Evolutionary conservation across 2,329 filamentous ascomycete genomes (phyloP), one percentile per base, ranked within the genome.

Genomic region (Chrysoporthe austroafricana): DNA sequence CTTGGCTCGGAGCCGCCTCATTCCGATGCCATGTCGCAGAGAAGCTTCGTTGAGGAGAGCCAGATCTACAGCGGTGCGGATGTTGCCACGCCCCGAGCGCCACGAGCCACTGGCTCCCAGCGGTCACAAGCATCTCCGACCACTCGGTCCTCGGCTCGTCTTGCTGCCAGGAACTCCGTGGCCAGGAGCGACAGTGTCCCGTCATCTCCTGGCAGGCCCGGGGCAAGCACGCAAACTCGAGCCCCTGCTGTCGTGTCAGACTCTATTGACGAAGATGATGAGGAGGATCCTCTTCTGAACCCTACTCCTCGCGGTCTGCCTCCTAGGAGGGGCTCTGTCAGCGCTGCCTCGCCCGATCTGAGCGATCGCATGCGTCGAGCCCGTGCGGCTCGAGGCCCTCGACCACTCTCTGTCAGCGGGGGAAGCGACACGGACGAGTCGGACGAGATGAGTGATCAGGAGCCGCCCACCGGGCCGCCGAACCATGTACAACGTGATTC

Each of bases 1-100:
- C 21, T 59, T 46, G 66, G 46, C 50, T 63, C 59, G 32, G 66
- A 39, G 21, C 63, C 66, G 16, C 54, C 61, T 13, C 16, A 66
- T 26, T 70, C 63, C 32, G 69, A 69, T 43, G 60, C 56, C 2
- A 42, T 58, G 46, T 67, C 68, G 14, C 50, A 62, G 16, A 56
- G 73, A 26, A 76, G 73, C 57, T 76, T 72, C 36, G 64, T 72
- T 4, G 76, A 77, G 57, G 76, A 75, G 61, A 71, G 71, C 34
- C 63, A 68, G 44, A 46, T 75, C 13, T 76, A 69, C 43, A 60
- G 46, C 3, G 69, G 71, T 18, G 72, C 75, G 6, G 63, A 66
- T 18, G 46, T 75, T 16, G 63, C 68, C 9, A 74, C 74, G 14
- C 72, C 71, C 18, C 52, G 42, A 56, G 2, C n/a, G 50, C 18